Conservation (phyloP, 257 asterid genomes). For the Solanum chilense region DNA sequence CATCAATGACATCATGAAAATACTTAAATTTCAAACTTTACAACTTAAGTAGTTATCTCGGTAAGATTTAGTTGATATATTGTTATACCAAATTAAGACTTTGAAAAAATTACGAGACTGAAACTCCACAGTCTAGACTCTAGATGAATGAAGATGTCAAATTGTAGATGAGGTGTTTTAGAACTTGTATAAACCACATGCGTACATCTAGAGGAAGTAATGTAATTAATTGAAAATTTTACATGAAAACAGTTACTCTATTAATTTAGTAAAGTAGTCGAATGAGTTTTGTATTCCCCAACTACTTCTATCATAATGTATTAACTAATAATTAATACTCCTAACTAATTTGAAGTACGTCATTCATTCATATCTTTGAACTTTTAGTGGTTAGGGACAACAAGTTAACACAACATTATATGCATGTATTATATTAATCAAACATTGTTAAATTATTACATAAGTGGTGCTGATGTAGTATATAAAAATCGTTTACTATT, state of each 20-base stretch:
- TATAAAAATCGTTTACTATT: not conserved
- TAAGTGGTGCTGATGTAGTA: not conserved
- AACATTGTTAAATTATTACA: not conserved
- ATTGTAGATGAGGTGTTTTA: not conserved
- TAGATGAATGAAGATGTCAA: not conserved
- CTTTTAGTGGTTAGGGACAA: not conserved
- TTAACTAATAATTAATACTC: not conserved
- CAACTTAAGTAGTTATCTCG: too few species aligned
- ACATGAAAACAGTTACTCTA: not conserved
- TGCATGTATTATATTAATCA: not conserved
- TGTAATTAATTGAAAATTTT: not conserved
- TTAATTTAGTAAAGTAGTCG: not conserved
- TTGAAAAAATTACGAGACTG: too few species aligned
- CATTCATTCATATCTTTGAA: not conserved
- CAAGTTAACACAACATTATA: not conserved
- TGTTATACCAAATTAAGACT: too few species aligned
- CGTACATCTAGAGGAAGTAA: not conserved
- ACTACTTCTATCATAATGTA: not conserved
- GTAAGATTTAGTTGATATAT: too few species aligned
- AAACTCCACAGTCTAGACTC: too few species aligned
- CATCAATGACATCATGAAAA: too few species aligned
- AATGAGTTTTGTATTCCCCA: not conserved
- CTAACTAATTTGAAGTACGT: not conserved
- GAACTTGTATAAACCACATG: not conserved
- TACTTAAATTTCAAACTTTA: too few species aligned